These are phyloP conservation scores for Diaporthe nobilis DNA, from an alignment of 2,329 filamentous ascomycete genomes.

Conservation along the genomic window DNA sequence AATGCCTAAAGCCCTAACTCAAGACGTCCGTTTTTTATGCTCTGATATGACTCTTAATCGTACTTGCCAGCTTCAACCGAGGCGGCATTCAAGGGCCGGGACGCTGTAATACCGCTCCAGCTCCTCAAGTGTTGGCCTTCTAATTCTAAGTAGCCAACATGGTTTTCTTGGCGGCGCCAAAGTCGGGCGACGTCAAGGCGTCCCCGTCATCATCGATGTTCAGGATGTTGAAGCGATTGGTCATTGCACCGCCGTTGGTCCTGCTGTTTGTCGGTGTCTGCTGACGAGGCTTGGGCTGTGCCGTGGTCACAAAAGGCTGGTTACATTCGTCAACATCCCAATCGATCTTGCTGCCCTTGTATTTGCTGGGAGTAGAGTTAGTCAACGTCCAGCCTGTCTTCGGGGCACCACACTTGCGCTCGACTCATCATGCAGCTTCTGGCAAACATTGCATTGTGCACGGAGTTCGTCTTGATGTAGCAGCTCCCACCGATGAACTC, in stretches of 20 bases:
- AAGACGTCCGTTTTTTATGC: background rate
- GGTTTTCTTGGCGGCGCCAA: conserved; percentile 44
- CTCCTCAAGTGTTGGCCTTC: background rate
- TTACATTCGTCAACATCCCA: conserved; percentile 83
- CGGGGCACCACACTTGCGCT: conserved; percentile 55
- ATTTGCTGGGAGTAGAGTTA: conserved; percentile 61
- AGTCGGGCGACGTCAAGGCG: conserved; percentile 46
- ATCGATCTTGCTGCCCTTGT: conserved; percentile 79
- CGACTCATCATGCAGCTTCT: conserved; percentile 82
- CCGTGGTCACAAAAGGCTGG: conserved; percentile 61
- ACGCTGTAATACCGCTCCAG: background rate
- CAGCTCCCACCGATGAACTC: conserved; percentile 71
- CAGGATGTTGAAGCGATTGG: conserved; percentile 76
- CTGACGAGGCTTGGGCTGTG: conserved; percentile 47
- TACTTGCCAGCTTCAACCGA: background rate
- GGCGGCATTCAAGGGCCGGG: background rate
- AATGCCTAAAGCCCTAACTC: background rate
- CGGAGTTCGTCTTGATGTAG: conserved; percentile 82
- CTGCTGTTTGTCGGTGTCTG: conserved; percentile 49
- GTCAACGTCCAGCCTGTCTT: background rate
- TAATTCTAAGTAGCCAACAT: conserved; percentile 49
- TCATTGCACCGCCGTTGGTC: conserved; percentile 51
- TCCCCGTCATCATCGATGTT: conserved; percentile 62
- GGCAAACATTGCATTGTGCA: conserved; percentile 82
- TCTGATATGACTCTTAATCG: background rate